A percentile compares a stretch with the other conserved stretches of the same genome.
Evolutionary conservation across 2,329 filamentous ascomycete species (phyloP).

Genomic region (Periconia macrospinosa): DNA sequence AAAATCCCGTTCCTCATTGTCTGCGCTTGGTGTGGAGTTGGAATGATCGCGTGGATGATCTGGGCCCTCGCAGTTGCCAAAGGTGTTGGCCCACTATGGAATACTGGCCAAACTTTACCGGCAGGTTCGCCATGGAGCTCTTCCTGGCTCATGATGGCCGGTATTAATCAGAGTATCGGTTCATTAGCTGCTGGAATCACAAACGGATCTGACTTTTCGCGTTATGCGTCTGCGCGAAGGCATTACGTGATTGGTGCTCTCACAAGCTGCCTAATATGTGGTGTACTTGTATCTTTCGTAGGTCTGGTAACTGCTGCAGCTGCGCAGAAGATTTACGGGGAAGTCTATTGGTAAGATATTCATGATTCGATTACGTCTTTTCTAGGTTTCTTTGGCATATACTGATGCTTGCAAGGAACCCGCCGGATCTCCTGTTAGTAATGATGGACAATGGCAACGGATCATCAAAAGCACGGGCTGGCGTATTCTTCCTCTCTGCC

Average conservation of each 20-base stretch:
- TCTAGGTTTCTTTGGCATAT: neutral
- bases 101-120: conserved; percentile 40
- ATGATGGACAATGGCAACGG: conserved; percentile 51
- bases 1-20: conserved; percentile 51
- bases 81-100: conserved; percentile 50
- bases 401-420: conserved; percentile 29
- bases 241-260: conserved; percentile 46
- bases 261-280: conserved; percentile 44
- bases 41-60: conserved; percentile 52
- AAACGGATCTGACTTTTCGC: conserved; percentile 50
- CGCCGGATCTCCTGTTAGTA: conserved; percentile 48
- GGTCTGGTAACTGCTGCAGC: conserved; percentile 48
- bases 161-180: conserved; percentile 49
- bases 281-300: conserved; percentile 47
- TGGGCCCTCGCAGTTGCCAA: conserved; percentile 51
- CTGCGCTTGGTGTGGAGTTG: conserved; percentile 48
- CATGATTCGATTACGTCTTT: neutral
- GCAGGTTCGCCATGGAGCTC: conserved; percentile 41
- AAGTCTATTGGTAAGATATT: conserved; percentile 29
- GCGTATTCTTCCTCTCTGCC: conserved; percentile 40
- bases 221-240: conserved; percentile 43
- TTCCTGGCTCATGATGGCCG: conserved; percentile 51
- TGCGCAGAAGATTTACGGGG: conserved; percentile 40
- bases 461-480: conserved; percentile 39
- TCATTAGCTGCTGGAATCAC: conserved; percentile 47